Conservation (phyloP, 2,329 filamentous ascomycete genomes). For the Fusarium luffae region DNA sequence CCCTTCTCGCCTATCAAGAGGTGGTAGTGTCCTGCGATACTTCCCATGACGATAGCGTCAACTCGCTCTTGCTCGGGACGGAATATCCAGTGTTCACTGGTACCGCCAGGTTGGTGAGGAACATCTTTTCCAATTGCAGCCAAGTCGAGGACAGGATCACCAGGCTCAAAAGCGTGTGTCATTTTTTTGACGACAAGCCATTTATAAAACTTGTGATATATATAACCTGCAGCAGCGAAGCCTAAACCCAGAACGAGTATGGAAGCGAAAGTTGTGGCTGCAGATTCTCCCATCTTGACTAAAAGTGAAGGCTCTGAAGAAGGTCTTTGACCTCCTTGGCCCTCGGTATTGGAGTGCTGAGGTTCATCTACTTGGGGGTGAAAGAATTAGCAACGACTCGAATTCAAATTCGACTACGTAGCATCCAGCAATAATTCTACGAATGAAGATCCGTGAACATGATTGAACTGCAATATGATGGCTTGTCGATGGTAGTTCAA, state of each 20-base stretch:
- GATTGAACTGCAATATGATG: neutral
- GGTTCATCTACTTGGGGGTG: conserved; percentile 18
- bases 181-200: conserved; percentile 91
- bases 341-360: neutral
- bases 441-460: neutral
- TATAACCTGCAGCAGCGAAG: conserved; percentile 75
- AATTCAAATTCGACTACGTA: neutral
- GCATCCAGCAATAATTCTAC: neutral
- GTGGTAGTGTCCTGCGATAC: conserved; percentile 83
- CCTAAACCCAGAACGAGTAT: conserved; percentile 76
- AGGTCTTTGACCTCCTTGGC: conserved; percentile 7
- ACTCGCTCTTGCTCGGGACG: conserved; percentile 85
- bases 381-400: conserved; percentile 16
- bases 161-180: conserved; percentile 88
- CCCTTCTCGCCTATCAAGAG: conserved; percentile 95
- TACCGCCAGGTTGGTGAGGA: conserved; percentile 55
- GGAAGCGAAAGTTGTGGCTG: conserved; percentile 79
- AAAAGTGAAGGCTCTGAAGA: conserved; percentile 53
- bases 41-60: conserved; percentile 83
- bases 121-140: conserved; percentile 73
- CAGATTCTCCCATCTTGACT: conserved; percentile 77
- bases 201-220: conserved; percentile 89
- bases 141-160: conserved; percentile 87
- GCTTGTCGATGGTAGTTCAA: neutral
- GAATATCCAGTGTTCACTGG: conserved; percentile 73